Evolutionary conservation across 2,329 filamentous ascomycete genomes (phyloP).

Genomic region (Chaetothyriales sp.): DNA sequence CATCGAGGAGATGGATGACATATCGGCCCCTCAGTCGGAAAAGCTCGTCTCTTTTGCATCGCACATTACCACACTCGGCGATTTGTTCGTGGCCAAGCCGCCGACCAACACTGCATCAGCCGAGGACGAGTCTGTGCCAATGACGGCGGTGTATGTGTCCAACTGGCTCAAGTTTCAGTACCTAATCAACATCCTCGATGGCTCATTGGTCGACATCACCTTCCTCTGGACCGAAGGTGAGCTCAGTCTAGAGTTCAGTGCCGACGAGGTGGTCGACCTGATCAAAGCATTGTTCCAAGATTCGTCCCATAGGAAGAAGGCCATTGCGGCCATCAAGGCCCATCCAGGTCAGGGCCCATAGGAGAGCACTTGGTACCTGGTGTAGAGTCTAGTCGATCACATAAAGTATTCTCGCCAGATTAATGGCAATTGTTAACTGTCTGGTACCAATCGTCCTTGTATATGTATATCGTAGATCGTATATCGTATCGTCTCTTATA

Average conservation of each 20-base stretch:
- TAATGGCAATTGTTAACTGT: too few species aligned
- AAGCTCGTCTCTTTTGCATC: constrained; percentile 43
- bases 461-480: too few species aligned
- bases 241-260: constrained; percentile 45
- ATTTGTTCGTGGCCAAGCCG: constrained; percentile 38
- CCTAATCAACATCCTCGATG: constrained; percentile 46
- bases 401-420: too few species aligned
- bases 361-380: background rate
- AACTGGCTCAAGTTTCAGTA: constrained; percentile 54
- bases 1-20: constrained; percentile 48
- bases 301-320: constrained; percentile 41
- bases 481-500: too few species aligned
- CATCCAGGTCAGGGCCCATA: background rate
- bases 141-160: constrained; percentile 46
- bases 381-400: too few species aligned
- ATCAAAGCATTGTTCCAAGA: constrained; percentile 51
- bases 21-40: constrained; percentile 47
- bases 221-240: constrained; percentile 52
- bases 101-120: constrained; percentile 18
- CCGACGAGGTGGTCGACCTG: constrained; percentile 47
- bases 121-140: constrained; percentile 25
- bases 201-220: constrained; percentile 48
- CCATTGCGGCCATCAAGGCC: constrained; percentile 39
- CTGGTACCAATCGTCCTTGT: too few species aligned
- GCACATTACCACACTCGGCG: constrained; percentile 38